Base-by-base conservation (phyloP, 768 basidiomycete genomes). In the Russula foetens region DNA sequence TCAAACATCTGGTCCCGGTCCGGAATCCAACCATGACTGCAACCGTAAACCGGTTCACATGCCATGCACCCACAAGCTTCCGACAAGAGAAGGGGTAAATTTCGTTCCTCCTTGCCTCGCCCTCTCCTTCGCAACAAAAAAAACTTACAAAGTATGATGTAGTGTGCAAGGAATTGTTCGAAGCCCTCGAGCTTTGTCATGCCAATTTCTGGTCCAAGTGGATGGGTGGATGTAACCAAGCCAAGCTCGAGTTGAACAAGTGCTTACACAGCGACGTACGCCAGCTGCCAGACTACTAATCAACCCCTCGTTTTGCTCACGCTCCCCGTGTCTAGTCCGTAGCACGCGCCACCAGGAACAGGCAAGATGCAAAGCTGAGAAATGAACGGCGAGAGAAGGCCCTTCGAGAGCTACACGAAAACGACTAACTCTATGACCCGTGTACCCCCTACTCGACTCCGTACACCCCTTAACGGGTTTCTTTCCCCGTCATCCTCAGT, bases 131-230 rank as follows among this genome's bases (percentile, higher is more conserved):
- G 28, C 60, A 38, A 19, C 14, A 4, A 12, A 19, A 33, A 2
- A 35, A 41, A 26, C 66, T 2, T 23, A n/a, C n/a, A 26, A 47
- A 14, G 65, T 7, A 12, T 12, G 14, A 11, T 11, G 56, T 49
- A 90, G 89, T 76, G 39, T 91, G 89, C 76, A 81, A 76, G 68
- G 87, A 89, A 19, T 85, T 91, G 68, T 88, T 91, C 56, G 74
- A 89, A 64, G 89, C 89, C 2, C 82, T 91, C 26, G 81, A 90
- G 52, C 74, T 78, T 49, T 91, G 89, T 68, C 89, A 91, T 68
- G 69, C 75, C 21, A 80, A 75, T 67, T 76, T 70, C 57, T 88
- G 85, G 85, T 77, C 79, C 26, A 81, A 82, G 63, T 78, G 86
- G 62, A 80, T 83, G 1, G 89, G 88, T 23, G 80, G 77, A 19